phyloP scores from a whole-genome alignment of 257 asterid species.

The Scutellaria galericulata region DNA sequence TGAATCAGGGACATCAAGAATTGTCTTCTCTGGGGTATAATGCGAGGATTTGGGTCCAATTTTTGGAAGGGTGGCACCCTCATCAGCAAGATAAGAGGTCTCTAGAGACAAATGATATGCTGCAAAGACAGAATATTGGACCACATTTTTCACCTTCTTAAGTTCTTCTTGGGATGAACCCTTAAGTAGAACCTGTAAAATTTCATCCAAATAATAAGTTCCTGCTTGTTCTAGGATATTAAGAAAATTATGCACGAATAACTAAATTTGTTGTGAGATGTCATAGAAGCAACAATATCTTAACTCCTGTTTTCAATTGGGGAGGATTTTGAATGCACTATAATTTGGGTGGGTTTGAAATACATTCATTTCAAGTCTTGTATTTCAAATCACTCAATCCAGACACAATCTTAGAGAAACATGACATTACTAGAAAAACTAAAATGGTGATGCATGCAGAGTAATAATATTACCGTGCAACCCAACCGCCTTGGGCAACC shows the following conservation, averaged over 20 bases:
- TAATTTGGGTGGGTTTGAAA: too few species aligned
- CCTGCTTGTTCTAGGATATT: background rate
- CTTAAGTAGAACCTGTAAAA: conserved; percentile 9
- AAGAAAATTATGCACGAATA: background rate
- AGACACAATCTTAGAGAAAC: background rate
- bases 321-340: too few species aligned
- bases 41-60: background rate
- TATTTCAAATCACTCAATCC: too few species aligned
- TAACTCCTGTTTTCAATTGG: too few species aligned
- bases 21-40: background rate
- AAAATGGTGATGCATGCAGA: background rate
- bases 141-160: conserved; percentile 14
- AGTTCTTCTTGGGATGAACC: conserved; percentile 8
- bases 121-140: conserved; percentile 15
- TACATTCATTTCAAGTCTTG: too few species aligned
- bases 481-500: conserved; percentile 13
- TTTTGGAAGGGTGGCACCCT: conserved; percentile 8
- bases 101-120: conserved; percentile 15
- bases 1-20: background rate
- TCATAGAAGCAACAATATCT: too few species aligned
- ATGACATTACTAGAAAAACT: background rate
- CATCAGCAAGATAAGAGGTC: conserved; percentile 14
- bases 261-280: too few species aligned
- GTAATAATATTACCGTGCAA: conserved; percentile 8
- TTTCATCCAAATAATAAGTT: background rate